Conservation (phyloP, 306 rosid genomes). For the Acmispon strigosus region DNA sequence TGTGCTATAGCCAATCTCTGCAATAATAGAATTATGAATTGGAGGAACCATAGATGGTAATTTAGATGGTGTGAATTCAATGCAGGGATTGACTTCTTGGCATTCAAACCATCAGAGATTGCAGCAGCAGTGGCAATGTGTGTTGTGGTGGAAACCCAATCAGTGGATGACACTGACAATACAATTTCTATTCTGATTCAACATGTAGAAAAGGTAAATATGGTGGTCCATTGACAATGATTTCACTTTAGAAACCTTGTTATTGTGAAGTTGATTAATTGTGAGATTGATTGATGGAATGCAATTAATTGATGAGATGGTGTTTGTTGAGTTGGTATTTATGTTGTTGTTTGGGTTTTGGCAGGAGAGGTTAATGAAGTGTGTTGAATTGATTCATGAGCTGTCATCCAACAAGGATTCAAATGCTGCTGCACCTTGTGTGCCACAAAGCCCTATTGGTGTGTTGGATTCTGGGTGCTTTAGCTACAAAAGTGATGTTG, state of each 20-base stretch:
- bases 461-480: conserved; percentile 72
- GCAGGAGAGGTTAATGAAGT: conserved; percentile 76
- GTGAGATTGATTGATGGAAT: background rate
- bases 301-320: background rate
- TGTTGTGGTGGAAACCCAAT: conserved; percentile 51
- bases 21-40: conserved; percentile 3
- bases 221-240: conserved; percentile 32
- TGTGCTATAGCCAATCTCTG: conserved; percentile 8
- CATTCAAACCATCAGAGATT: conserved; percentile 84
- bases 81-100: conserved; percentile 94
- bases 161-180: conserved; percentile 40
- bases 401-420: conserved; percentile 30
- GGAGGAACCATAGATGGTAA: conserved; percentile 4
- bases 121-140: conserved; percentile 86
- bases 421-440: conserved; percentile 36
- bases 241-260: background rate
- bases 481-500: conserved; percentile 70
- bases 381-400: conserved; percentile 45
- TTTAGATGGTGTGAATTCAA: conserved; percentile 47
- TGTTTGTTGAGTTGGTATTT: background rate
- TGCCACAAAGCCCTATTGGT: conserved; percentile 78
- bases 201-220: conserved; percentile 56
- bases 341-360: conserved; percentile 3
- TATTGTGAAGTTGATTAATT: conserved; percentile 6
- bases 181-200: conserved; percentile 55